Base-by-base conservation (phyloP, 163 green algal species). In the Chloromonas sp. region DNA sequence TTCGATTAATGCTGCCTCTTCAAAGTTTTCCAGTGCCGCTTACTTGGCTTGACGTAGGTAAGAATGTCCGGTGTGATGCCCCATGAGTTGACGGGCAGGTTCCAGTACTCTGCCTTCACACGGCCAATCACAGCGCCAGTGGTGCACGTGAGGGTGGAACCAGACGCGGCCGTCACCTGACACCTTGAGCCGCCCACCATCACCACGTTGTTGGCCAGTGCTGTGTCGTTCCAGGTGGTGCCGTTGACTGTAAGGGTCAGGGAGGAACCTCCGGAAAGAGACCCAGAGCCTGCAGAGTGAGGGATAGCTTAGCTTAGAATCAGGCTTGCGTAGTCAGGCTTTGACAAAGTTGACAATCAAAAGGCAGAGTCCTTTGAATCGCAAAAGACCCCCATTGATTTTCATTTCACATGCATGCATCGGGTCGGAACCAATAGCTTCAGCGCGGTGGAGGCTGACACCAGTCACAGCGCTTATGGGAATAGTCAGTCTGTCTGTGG, bases 61-160 rank as follows among this genome's bases (percentile, higher is more conserved):
- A 79, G 58, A 0, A 89, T 13, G 71, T 87, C 79, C 1, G 86
- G 86, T 66, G 85, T 71, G 0, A 78, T 58, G 71, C 78, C 14
- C 1, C 11, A 85, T 2, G 62, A 82, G 81, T 59, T 70, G 1
- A 71, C 3, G 1, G 58, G 66, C 79, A 88, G 61, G 74, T 85
- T 86, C 81, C 85, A 87, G 84, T 87, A 90, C 87, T 90, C 87
- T 11, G 84, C 84, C 0, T 15, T 60, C 70, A 90, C 82, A 13
- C 79, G 84, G 79, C 84, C 85, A 2, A 70, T 74, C 3, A 87
- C 81, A 70, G 13, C 1, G 5, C 77, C 60, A 62, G 87, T 58
- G 0, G 36, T 81, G 60, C 87, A 90, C 1, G 36, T 81, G 2
- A 90, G 70, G 0, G 62, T 14, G 11, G 13, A 85, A 61, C 61